A percentile compares a stretch with the other conserved stretches of the same genome.
phyloP scores from a whole-genome alignment of 371 early-diverging fungal species.

The Mucor racemosus region DNA sequence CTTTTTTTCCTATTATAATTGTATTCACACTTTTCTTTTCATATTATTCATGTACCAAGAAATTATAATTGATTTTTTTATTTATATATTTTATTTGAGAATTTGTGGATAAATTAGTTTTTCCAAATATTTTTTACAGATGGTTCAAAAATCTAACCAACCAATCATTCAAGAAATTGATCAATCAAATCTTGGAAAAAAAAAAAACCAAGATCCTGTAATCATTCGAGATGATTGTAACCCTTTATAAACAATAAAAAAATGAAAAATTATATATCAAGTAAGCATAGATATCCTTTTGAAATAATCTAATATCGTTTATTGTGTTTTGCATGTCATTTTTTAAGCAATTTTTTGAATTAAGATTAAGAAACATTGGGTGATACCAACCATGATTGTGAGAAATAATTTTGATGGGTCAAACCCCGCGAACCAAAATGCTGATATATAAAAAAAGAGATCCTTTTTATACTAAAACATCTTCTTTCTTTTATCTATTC shows the following conservation, averaged over 20 bases:
- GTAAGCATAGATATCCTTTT: too few relatives aligned
- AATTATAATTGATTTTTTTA: neutral
- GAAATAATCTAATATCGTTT: too few relatives aligned
- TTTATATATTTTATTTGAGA: neutral
- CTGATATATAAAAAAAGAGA: neutral
- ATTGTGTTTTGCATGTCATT: too few relatives aligned
- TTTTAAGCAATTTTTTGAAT: too few relatives aligned
- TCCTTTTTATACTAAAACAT: neutral
- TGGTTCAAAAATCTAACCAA: neutral
- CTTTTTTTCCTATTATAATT: neutral
- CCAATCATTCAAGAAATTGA: neutral
- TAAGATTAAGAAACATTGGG: neutral
- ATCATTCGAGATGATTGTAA: too few relatives aligned
- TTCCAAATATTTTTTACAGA: neutral
- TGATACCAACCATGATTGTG: constrained; percentile 4
- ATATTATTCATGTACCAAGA: constrained; percentile 4
- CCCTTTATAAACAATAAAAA: neutral
- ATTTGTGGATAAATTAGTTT: neutral
- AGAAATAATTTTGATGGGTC: constrained; percentile 4
- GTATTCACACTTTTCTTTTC: neutral
- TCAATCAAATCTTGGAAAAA: neutral
- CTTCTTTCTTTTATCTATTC: neutral
- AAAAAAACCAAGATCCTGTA: neutral
- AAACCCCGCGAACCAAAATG: neutral
- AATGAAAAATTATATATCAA: neutral